Conservation (phyloP, 768 basidiomycete genomes). For the Hericium rajendrae region DNA sequence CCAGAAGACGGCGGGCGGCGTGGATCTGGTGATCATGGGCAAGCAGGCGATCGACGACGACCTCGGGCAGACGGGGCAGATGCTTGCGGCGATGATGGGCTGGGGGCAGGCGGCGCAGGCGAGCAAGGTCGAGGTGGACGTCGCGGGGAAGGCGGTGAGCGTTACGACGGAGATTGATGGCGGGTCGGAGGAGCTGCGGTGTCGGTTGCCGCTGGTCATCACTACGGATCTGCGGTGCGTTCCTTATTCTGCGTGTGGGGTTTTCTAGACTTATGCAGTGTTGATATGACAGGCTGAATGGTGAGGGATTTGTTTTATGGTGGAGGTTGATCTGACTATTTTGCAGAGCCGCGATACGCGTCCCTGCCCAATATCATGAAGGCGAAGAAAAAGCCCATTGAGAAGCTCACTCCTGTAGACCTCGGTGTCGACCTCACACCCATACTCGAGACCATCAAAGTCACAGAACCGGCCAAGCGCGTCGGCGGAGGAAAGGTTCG, state of each 20-base stretch:
- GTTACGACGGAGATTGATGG: constrained; percentile 93
- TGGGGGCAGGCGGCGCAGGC: constrained; percentile 97
- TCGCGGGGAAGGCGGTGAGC: constrained; percentile 47
- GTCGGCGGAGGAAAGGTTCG: constrained; percentile 83
- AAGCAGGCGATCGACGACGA: constrained; percentile 99
- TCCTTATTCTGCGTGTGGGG: not conserved
- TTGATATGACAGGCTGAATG: constrained; percentile 49
- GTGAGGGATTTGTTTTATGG: constrained; percentile 27
- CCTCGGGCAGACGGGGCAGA: constrained; percentile 90
- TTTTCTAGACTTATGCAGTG: not conserved
- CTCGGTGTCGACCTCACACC: constrained; percentile 80
- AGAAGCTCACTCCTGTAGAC: constrained; percentile 71
- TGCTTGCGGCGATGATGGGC: constrained; percentile 86
- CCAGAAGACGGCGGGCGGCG: constrained; percentile 36
- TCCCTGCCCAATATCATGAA: constrained; percentile 98
- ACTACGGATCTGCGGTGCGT: constrained; percentile 89
- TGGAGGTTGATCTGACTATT: not conserved
- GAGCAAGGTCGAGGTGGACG: constrained; percentile 71
- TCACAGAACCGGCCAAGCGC: constrained; percentile 83
- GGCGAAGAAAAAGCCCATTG: constrained; percentile 97
- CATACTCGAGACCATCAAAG: constrained; percentile 75
- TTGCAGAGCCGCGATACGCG: constrained; percentile 86
- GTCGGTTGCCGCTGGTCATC: constrained; percentile 72
- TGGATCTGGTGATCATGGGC: constrained; percentile 89
- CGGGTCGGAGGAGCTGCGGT: constrained; percentile 75